Conservation (phyloP, 108 stramenopile species). For the Conticribra weissflogii region DNA sequence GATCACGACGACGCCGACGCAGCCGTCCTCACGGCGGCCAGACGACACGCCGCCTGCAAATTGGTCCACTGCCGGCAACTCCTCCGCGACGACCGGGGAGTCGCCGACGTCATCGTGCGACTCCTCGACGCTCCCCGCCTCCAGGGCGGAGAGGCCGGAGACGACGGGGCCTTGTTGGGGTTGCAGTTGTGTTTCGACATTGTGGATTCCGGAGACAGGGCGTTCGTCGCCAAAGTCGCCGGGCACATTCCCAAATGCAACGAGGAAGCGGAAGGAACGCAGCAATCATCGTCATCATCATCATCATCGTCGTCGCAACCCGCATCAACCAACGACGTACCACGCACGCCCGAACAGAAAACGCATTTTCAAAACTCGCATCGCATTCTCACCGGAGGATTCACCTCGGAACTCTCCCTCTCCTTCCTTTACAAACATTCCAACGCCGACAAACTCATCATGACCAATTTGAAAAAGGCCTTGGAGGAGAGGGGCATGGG, state of each 20-base stretch:
- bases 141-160: slow-evolving; percentile 52
- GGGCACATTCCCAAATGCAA: slow-evolving; percentile 27
- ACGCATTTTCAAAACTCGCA: too few relatives aligned
- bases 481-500: slow-evolving; percentile 78
- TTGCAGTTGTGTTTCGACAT: slow-evolving; percentile 97
- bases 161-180: slow-evolving; percentile 81
- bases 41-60: slow-evolving; percentile 55
- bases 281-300: slow-evolving; percentile 17
- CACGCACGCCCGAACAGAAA: too few relatives aligned
- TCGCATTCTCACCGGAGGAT: slow-evolving; percentile 78
- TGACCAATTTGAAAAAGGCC: slow-evolving; percentile 89
- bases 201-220: slow-evolving; percentile 93
- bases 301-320: not conserved
- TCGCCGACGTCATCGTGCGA: slow-evolving; percentile 65
- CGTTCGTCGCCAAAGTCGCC: slow-evolving; percentile 84
- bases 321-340: too few relatives aligned
- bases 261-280: slow-evolving; percentile 8
- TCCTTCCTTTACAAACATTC: slow-evolving; percentile 90
- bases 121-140: too few relatives aligned
- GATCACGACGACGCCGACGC: too few relatives aligned
- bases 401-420: slow-evolving; percentile 85
- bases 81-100: slow-evolving; percentile 64
- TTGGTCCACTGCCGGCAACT: slow-evolving; percentile 80
- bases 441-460: slow-evolving; percentile 80
- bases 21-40: not conserved